Percentiles rank a stretch among this genome's conserved stretches.
These are phyloP conservation scores for Gyromitra esculenta DNA, from an alignment of 2,329 filamentous ascomycete genomes.

Conservation along the genomic window DNA sequence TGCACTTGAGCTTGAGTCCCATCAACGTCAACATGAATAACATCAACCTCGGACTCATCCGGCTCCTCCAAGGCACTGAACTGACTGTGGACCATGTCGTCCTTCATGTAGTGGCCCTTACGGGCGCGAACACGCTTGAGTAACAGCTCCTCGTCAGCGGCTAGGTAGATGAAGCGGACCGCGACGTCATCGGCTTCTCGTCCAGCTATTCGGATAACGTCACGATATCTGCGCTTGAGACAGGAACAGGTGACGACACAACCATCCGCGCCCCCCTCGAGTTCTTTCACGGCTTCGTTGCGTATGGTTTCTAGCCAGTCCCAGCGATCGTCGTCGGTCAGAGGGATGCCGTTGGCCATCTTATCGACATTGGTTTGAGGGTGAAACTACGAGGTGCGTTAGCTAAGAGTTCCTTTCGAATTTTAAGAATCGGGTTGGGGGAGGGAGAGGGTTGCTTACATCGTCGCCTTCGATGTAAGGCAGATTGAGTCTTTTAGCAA, in stretches of 20 bases:
- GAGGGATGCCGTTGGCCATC: constrained; percentile 83
- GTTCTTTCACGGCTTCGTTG: constrained; percentile 70
- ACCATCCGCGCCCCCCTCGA: constrained; percentile 70
- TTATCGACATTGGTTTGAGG: constrained; percentile 84
- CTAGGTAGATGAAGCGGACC: constrained; percentile 92
- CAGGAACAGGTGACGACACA: constrained; percentile 98
- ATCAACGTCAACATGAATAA: constrained; percentile 68
- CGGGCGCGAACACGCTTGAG: constrained; percentile 78
- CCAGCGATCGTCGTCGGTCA: constrained; percentile 95
- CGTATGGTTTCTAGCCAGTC: constrained; percentile 89
- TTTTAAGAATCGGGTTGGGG: not conserved
- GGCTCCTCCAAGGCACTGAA: constrained; percentile 88
- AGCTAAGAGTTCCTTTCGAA: constrained; percentile 14
- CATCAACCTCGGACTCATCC: constrained; percentile 73
- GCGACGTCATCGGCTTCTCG: constrained; percentile 78
- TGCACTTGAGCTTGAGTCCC: constrained; percentile 69
- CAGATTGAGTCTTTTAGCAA: constrained; percentile 62
- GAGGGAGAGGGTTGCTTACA: constrained; percentile 60
- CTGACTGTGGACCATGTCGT: constrained; percentile 93
- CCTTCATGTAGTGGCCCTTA: constrained; percentile 93
- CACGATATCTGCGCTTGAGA: constrained; percentile 95
- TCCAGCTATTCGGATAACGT: constrained; percentile 82
- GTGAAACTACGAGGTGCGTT: constrained; percentile 69
- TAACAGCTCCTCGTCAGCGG: constrained; percentile 78
- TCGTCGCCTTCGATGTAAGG: constrained; percentile 69